Percentiles rank a stretch among this genome's conserved stretches.
Evolutionary conservation across 129 eudicot genomes (phyloP).

Genomic region (Escallonia rubra): DNA sequence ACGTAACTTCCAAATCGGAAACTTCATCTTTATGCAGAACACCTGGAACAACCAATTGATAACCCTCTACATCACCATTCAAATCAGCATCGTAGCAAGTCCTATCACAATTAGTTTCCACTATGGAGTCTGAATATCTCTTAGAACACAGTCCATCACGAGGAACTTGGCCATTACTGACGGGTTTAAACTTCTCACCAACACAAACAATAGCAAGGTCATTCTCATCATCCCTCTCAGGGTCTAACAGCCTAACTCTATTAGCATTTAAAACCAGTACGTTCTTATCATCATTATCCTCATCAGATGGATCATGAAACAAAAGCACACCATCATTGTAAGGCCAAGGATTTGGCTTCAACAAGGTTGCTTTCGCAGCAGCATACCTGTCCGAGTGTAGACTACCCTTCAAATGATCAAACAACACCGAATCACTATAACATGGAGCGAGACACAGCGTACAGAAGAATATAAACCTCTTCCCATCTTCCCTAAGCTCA

Average conservation of each 20-base stretch:
- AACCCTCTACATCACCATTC: conserved; percentile 6
- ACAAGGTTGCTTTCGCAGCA: conserved; percentile 70
- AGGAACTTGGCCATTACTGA: conserved; percentile 6
- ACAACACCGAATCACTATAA: conserved; percentile 64
- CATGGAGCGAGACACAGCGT: conserved; percentile 77
- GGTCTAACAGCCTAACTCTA: conserved; percentile 14
- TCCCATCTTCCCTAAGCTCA: conserved; percentile 86
- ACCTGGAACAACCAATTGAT: conserved; percentile 45
- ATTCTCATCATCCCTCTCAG: conserved; percentile 18
- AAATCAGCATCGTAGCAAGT: neutral
- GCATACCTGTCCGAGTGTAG: conserved; percentile 53
- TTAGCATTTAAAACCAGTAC: conserved; percentile 11
- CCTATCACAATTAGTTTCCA: conserved; percentile 3
- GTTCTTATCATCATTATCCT: conserved; percentile 21
- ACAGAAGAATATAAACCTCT: conserved; percentile 73
- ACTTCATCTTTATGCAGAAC: conserved; percentile 49
- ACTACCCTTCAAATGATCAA: conserved; percentile 73
- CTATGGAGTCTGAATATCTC: neutral
- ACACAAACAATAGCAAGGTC: conserved; percentile 57
- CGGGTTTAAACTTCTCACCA: conserved; percentile 11
- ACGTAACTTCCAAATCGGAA: conserved; percentile 53
- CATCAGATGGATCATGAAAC: conserved; percentile 42
- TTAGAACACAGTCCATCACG: neutral
- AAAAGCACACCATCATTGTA: conserved; percentile 81
- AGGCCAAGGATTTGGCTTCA: conserved; percentile 86